These are phyloP conservation scores for Salix dunnii DNA, from an alignment of 345 rosid genomes.

Conservation along the genomic window DNA sequence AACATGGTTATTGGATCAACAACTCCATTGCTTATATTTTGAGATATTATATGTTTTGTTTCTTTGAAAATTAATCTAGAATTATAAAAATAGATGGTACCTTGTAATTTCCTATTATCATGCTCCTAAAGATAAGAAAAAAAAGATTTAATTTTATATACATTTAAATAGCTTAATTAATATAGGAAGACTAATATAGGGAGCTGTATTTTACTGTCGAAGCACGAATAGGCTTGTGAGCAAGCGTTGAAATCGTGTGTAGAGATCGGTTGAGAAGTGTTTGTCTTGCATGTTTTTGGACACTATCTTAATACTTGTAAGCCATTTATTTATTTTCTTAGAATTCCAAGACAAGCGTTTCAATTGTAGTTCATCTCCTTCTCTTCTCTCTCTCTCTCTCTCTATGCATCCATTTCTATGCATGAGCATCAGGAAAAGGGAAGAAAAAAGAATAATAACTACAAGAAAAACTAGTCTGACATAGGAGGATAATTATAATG, in stretches of 20 bases:
- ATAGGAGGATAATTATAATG: conserved; percentile 10
- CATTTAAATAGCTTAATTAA: no score
- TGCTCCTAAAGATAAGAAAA: no score
- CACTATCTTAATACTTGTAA: background rate
- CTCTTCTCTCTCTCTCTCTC: background rate
- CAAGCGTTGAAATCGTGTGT: conserved; percentile 59
- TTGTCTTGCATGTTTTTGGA: conserved; percentile 38
- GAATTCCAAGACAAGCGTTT: background rate
- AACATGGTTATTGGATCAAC: no score
- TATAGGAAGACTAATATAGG: no score
- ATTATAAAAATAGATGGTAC: no score
- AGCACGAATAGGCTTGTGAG: conserved; percentile 18
- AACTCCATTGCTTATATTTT: no score
- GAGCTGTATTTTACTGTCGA: conserved; percentile 9
- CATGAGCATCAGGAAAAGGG: background rate
- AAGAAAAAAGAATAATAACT: background rate
- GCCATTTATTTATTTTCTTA: background rate
- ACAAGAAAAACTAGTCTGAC: background rate
- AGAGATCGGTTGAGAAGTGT: conserved; percentile 62
- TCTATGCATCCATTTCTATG: background rate
- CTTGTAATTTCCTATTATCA: no score
- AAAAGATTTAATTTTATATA: no score
- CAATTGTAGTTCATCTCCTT: background rate
- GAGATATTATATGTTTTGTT: no score
- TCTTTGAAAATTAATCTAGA: no score